Base-by-base conservation (phyloP, 192 early-diverging fungal species). In the Linnemannia elongata region DNA sequence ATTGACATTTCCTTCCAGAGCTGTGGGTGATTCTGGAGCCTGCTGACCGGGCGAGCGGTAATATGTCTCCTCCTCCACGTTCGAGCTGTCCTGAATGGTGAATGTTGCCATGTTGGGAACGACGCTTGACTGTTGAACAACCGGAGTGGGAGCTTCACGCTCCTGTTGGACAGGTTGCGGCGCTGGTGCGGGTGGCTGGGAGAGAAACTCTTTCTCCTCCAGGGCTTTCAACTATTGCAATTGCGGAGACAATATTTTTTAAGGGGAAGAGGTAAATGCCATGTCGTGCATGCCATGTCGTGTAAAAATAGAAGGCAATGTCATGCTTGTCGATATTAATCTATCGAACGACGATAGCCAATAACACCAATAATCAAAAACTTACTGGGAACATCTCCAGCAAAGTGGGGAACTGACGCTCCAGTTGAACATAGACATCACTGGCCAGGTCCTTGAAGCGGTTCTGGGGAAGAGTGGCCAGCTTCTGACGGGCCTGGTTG, bases 401-500 rank as follows among this genome's bases (percentile, higher is more conserved):
- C 30, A 90, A 74, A 30, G 79, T 81, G 20, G 93, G 95, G 78
- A 89, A 96, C 57, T 95, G 89, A 54, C 93, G 90, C 30, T 91
- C 90, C 68, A 96, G 87, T 88, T 96, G 95, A 77, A 91, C 91
- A 83, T 93, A 96, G 18, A 98, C 96, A 88, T 98, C 98, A 81
- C 94, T 94, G 15, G 96, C 96, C 57, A 99, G 92, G 81, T 99
- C 97, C 73, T 97, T 95, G 91, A 99, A 99, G 74, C 97, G 94
- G 83, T 91, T 80, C 74, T 86, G 91, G 17, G 97, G 95, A 17
- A 99, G 92, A 7, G 97, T 97, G n/a, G 97, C 96, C 13, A 99
- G 92, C 88, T 99, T 99, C 82, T 97, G 97, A 35, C 98, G 94
- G 6, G 97, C 98, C 85, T 98, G 97, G 90, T 99, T 99, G 57